Percentiles rank a stretch among this genome's conserved stretches.
phyloP scores from a whole-genome alignment of 139 green algal genomes.

The Chlorella vulgaris region DNA sequence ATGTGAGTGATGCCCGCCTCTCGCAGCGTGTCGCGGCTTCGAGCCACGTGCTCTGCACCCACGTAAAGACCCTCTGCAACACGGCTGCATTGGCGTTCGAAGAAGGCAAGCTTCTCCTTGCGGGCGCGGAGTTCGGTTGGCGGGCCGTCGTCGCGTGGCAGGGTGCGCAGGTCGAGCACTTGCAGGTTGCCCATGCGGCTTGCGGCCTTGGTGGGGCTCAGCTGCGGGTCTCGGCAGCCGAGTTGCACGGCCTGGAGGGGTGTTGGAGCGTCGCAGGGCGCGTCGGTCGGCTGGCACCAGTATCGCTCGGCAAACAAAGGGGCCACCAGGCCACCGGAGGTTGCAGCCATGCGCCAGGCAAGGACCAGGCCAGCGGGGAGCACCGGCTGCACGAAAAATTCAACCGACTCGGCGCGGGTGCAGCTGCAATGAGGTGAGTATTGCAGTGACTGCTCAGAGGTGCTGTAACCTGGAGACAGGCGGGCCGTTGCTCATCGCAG shows the following conservation, averaged over 20 bases:
- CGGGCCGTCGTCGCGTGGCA: conserved; percentile 63
- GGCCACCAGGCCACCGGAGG: neutral
- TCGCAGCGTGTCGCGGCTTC: conserved; percentile 69
- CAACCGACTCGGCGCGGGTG: too few relatives aligned
- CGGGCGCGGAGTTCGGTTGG: conserved; percentile 69
- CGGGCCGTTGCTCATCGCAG: too few relatives aligned
- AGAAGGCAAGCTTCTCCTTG: conserved; percentile 73
- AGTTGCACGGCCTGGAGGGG: neutral
- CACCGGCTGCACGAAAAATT: too few relatives aligned
- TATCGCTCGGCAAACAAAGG: neutral
- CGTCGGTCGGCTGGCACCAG: neutral
- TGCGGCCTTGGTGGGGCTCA: conserved; percentile 30
- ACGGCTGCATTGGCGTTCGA: conserved; percentile 76
- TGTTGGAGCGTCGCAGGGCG: neutral
- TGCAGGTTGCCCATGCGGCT: conserved; percentile 12
- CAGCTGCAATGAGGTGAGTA: too few relatives aligned
- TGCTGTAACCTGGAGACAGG: too few relatives aligned
- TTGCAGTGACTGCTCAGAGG: too few relatives aligned
- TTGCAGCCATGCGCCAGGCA: neutral
- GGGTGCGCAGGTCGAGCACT: conserved; percentile 40
- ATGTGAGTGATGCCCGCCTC: conserved; percentile 90
- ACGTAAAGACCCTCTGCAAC: conserved; percentile 85
- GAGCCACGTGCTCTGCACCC: conserved; percentile 84
- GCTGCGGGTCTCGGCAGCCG: neutral
- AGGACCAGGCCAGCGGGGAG: too few relatives aligned